Conservation (phyloP, 768 basidiomycete species). For the Tricholoma sp. region DNA sequence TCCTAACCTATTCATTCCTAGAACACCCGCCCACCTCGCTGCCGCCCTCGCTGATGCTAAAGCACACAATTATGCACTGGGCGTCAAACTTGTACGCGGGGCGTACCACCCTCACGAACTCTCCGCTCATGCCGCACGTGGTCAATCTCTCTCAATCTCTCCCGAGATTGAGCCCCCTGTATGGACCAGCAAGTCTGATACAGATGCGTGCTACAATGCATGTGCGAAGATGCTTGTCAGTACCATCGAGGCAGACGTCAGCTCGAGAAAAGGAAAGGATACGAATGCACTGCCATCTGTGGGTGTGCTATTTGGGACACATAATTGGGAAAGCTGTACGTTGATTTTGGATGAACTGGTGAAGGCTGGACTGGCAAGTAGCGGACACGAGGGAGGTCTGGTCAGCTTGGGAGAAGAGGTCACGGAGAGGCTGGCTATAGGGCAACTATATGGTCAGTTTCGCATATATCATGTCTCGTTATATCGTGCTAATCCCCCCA, state of each 20-base stretch:
- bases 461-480: conserved; percentile 10
- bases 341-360: conserved; percentile 60
- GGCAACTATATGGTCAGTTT: conserved; percentile 72
- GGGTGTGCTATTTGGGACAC: conserved; percentile 81
- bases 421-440: conserved; percentile 64
- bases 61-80: conserved; percentile 64
- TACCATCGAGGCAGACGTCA: conserved; percentile 49
- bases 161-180: conserved; percentile 60
- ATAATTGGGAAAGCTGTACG: conserved; percentile 70
- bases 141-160: conserved; percentile 43
- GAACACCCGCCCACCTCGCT: conserved; percentile 65
- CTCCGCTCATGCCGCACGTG: conserved; percentile 33
- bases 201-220: conserved; percentile 68
- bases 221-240: conserved; percentile 55
- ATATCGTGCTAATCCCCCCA: background rate
- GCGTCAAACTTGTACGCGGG: conserved; percentile 90
- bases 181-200: conserved; percentile 62
- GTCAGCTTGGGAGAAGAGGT: conserved; percentile 46
- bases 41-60: conserved; percentile 64
- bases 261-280: conserved; percentile 2
- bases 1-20: conserved; percentile 18
- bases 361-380: conserved; percentile 45
- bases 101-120: conserved; percentile 84
- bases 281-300: conserved; percentile 24
- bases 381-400: conserved; percentile 16